These are phyloP conservation scores for Cryphonectria japonica DNA, from an alignment of 2,329 filamentous ascomycete species.

Conservation along the genomic window DNA sequence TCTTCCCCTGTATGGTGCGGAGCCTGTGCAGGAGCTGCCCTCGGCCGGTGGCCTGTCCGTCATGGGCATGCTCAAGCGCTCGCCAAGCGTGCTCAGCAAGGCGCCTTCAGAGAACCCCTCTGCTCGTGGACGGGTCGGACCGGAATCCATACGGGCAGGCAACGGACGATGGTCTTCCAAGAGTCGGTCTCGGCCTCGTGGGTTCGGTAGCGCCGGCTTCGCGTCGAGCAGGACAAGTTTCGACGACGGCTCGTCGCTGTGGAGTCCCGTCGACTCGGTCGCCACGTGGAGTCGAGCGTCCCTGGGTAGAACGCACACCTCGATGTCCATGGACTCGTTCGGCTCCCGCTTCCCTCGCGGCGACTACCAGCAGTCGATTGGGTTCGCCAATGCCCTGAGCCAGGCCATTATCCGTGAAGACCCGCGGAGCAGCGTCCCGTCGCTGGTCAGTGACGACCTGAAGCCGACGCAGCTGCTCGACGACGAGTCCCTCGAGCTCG, in stretches of 20 bases:
- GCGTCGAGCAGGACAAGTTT: slow-evolving; percentile 93
- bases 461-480: slow-evolving; percentile 73
- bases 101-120: slow-evolving; percentile 82
- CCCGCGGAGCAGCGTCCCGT: slow-evolving; percentile 51
- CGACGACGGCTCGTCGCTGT: slow-evolving; percentile 86
- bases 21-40: slow-evolving; percentile 54
- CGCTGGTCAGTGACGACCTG: slow-evolving; percentile 63
- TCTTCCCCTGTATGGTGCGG: slow-evolving; percentile 82
- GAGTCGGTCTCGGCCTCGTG: slow-evolving; percentile 76
- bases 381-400: slow-evolving; percentile 94
- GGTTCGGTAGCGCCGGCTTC: slow-evolving; percentile 78
- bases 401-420: slow-evolving; percentile 96
- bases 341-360: slow-evolving; percentile 73
- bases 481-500: slow-evolving; percentile 88
- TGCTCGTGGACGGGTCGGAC: slow-evolving; percentile 66
- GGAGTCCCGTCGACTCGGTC: slow-evolving; percentile 83
- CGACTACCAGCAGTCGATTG: slow-evolving; percentile 94
- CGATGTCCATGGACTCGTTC: slow-evolving; percentile 90
- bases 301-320: slow-evolving; percentile 85
- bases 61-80: slow-evolving; percentile 77
- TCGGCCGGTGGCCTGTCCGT: slow-evolving; percentile 64
- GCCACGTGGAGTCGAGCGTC: slow-evolving; percentile 96
- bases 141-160: slow-evolving; percentile 57
- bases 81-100: slow-evolving; percentile 90
- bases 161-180: slow-evolving; percentile 82